Conservation (phyloP, 495 filamentous ascomycete genomes). For the Penicillium longicatenatum region DNA sequence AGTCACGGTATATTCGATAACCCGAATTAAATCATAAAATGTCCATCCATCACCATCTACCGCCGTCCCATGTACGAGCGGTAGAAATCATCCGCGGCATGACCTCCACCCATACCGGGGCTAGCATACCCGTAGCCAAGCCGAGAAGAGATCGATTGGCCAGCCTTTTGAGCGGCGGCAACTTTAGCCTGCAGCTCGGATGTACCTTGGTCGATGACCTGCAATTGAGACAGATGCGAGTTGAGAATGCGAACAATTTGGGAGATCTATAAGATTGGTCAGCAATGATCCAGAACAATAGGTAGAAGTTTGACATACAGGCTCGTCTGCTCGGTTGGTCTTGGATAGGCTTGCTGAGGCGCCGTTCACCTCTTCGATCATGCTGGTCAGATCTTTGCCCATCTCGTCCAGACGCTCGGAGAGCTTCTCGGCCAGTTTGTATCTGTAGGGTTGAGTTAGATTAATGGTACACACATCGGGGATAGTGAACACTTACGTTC, state of each 20-base stretch:
- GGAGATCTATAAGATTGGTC: constrained; percentile 62
- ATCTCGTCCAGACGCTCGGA: constrained; percentile 85
- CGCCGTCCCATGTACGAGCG: constrained; percentile 72
- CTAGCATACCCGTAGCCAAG: constrained; percentile 60
- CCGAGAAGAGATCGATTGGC: constrained; percentile 65
- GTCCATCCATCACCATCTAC: constrained; percentile 31
- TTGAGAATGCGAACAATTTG: constrained; percentile 95
- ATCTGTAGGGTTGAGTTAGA: constrained; percentile 41
- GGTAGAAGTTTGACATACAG: constrained; percentile 60
- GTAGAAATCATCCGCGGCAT: constrained; percentile 77
- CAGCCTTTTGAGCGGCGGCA: constrained; percentile 71
- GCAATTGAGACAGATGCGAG: constrained; percentile 81
- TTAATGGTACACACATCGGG: neutral
- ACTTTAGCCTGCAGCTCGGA: constrained; percentile 80
- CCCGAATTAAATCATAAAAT: constrained; percentile 25
- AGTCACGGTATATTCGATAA: constrained; percentile 1
- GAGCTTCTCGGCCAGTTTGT: constrained; percentile 87
- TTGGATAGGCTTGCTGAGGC: constrained; percentile 82
- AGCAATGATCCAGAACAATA: neutral
- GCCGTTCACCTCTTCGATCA: constrained; percentile 97
- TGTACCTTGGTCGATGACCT: constrained; percentile 86
- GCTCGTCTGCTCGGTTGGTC: constrained; percentile 86
- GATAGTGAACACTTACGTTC: constrained; percentile 58
- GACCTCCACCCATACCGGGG: constrained; percentile 58
- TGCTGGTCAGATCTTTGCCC: constrained; percentile 84